Percentiles rank a stretch among this genome's conserved stretches.
phyloP scores from a whole-genome alignment of 1,284 basidiomycete species.

The Cutaneotrichosporon sp. region DNA sequence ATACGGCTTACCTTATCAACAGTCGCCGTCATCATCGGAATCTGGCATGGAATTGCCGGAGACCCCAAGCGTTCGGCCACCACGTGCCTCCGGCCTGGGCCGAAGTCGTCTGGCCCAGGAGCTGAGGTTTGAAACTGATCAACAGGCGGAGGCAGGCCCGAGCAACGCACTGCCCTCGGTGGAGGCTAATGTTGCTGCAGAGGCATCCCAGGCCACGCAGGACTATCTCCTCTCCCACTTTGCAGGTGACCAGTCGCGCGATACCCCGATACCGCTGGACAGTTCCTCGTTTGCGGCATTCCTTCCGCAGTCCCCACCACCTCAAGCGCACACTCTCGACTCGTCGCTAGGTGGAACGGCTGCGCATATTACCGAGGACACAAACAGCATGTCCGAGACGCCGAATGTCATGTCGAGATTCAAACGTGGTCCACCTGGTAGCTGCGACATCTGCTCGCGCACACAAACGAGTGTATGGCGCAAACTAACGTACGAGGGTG shows the following conservation, averaged over 20 bases:
- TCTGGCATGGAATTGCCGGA: conserved; percentile 2
- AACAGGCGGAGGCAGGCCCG: conserved; percentile 2
- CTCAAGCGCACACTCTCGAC: background rate
- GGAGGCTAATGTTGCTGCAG: background rate
- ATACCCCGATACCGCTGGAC: conserved; percentile 18
- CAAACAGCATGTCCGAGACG: conserved; percentile 1
- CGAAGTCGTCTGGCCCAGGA: conserved; percentile 18
- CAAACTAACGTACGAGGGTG: conserved; percentile 31
- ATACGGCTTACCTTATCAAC: conserved; percentile 4
- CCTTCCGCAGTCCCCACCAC: conserved; percentile 19
- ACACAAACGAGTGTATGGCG: conserved; percentile 46
- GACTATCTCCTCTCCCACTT: conserved; percentile 32
- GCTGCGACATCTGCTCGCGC: conserved; percentile 43
- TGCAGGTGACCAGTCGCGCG: conserved; percentile 1
- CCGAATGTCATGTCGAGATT: conserved; percentile 29
- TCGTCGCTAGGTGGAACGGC: background rate
- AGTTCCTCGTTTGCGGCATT: conserved; percentile 31
- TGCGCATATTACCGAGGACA: background rate
- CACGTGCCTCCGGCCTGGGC: background rate
- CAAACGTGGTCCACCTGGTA: conserved; percentile 38
- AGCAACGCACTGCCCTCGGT: conserved; percentile 2
- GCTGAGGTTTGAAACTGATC: conserved; percentile 1
- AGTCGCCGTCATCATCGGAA: conserved; percentile 1
- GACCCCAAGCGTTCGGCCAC: conserved; percentile 2
- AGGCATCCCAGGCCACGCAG: conserved; percentile 13